Base-by-base conservation (phyloP, 129 eudicot genomes). In the Lonicera japonica region DNA sequence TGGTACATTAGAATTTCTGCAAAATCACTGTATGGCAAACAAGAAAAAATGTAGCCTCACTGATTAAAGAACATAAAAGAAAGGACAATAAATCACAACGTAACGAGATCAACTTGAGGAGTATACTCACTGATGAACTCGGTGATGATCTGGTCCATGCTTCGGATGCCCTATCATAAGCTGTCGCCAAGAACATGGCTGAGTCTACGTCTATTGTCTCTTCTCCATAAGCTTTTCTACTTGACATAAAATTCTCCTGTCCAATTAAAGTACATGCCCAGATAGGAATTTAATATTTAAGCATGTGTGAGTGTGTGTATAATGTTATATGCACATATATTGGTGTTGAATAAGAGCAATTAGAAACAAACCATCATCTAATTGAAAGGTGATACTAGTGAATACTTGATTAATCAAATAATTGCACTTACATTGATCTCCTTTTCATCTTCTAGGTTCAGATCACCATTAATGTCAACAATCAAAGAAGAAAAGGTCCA, bases 171-270 rank as follows among this genome's bases (percentile, higher is more conserved):
- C 76, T 92, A 60, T 92, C 96, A 68, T 87, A 92, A 62, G 79
- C 24, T 56, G 98, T 88, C 4, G 96, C 98, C 75, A 92, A 25
- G 70, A 77, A 92, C 94, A 92, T 92, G 41, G 96, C 90, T 56
- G 86, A 77, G 48, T 45, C 76, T 60, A 79, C 66, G 60, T 70
- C 77, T 67, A 77, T 82, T 0, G 68, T 62, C 25, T 76, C 85
- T 62, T 69, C 83, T 80, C 72, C 91, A 74, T 61, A 71, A 41
- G 80, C 79, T 68, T 85, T 85, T 79, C 96, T 83, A 74, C 80
- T 87, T 50, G 45, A 66, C 52, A 73, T 64, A 77, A 92, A 85
- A 36, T 82, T 87, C 17, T 88, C 96, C 98, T 92, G 65, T 52
- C 47, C 45, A 55, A 41, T 21, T 29, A n/a, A n/a, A 38, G 43